Percentiles rank a stretch among this genome's conserved stretches.
phyloP scores from a whole-genome alignment of 2,329 filamentous ascomycete genomes.

The Fusarium fujikuroi region DNA sequence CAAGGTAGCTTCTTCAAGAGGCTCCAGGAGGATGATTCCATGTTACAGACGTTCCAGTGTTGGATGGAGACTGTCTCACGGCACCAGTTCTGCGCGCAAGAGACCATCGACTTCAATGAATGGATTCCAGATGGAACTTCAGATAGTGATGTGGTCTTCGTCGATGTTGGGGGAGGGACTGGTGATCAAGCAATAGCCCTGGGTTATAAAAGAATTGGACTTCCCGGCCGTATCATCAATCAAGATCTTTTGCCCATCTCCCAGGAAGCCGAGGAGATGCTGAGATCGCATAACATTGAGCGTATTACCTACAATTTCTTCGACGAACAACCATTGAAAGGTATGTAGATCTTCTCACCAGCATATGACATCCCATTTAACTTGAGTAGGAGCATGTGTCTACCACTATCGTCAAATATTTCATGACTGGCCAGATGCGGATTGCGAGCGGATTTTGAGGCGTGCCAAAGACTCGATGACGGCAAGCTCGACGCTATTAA shows the following conservation, averaged over 20 bases:
- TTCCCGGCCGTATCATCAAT: background rate
- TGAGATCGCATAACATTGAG: background rate
- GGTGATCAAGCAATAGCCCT: background rate
- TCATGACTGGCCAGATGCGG: background rate
- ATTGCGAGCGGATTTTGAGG: background rate
- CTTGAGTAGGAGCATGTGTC: background rate
- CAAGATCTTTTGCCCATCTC: background rate
- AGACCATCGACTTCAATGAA: background rate
- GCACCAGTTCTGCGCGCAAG: background rate
- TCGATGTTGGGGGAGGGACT: background rate
- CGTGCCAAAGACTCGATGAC: background rate
- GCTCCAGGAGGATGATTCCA: background rate
- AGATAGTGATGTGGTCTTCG: background rate
- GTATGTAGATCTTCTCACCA: background rate
- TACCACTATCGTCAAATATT: background rate
- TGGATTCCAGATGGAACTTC: background rate
- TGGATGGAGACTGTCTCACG: background rate
- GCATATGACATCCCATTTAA: background rate
- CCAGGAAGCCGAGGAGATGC: background rate
- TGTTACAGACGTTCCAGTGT: background rate
- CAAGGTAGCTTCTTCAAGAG: background rate
- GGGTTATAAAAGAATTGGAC: background rate
- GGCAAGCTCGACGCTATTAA: background rate
- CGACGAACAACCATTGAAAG: background rate
- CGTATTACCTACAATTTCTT: background rate